Evolutionary conservation across 495 filamentous ascomycete genomes (phyloP).

Genomic region (Podospora bellae-mahoneyi): DNA sequence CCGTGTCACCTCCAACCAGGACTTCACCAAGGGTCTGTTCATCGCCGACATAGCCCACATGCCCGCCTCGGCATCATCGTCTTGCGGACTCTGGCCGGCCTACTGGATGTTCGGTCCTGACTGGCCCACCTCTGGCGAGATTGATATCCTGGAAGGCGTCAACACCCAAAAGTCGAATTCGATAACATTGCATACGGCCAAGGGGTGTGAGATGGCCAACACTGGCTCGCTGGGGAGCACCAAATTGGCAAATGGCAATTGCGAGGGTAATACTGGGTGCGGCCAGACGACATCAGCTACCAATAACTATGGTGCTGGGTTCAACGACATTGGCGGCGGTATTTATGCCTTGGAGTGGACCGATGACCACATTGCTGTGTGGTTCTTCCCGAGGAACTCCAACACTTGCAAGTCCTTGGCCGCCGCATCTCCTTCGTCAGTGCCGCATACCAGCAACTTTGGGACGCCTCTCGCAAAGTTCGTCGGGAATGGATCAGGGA

Average conservation of each 20-base stretch:
- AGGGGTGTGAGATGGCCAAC: slow-evolving; percentile 56
- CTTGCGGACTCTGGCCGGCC: slow-evolving; percentile 61
- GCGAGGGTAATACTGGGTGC: slow-evolving; percentile 52
- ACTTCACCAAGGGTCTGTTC: slow-evolving; percentile 67
- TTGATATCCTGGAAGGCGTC: slow-evolving; percentile 90
- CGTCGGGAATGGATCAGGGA: slow-evolving; percentile 38
- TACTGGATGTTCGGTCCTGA: slow-evolving; percentile 69
- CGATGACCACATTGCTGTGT: slow-evolving; percentile 62
- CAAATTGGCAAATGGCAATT: slow-evolving; percentile 44
- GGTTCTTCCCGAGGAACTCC: slow-evolving; percentile 66
- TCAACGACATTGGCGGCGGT: slow-evolving; percentile 72
- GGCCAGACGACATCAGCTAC: slow-evolving; percentile 41
- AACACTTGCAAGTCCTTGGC: slow-evolving; percentile 46
- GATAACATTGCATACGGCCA: slow-evolving; percentile 72
- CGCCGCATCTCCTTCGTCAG: slow-evolving; percentile 19
- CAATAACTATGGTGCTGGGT: slow-evolving; percentile 60
- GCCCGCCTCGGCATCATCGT: slow-evolving; percentile 51
- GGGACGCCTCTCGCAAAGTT: slow-evolving; percentile 67
- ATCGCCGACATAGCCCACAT: slow-evolving; percentile 74
- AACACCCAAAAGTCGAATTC: slow-evolving; percentile 61
- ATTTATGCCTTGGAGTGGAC: slow-evolving; percentile 80
- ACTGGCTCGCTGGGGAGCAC: slow-evolving; percentile 48
- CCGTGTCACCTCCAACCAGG: slow-evolving; percentile 64
- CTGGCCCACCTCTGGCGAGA: slow-evolving; percentile 81
- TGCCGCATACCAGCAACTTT: slow-evolving; percentile 61